Conservation (phyloP, 306 rosid genomes). For the Lablab purpureus region DNA sequence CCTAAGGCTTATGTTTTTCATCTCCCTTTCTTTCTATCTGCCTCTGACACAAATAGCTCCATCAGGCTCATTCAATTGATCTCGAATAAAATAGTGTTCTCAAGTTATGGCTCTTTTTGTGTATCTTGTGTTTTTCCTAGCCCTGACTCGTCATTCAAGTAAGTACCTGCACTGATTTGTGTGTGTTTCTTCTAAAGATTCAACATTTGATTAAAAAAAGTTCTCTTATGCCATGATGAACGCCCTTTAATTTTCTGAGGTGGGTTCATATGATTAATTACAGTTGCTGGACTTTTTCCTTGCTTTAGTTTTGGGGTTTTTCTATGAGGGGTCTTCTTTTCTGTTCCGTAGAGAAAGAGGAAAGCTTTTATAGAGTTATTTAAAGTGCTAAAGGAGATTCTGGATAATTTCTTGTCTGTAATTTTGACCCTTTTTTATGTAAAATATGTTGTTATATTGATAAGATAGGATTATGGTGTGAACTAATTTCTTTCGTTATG, state of each 20-base stretch:
- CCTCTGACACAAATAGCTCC: background rate
- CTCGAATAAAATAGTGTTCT: background rate
- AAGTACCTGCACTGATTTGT: slow-evolving; percentile 47
- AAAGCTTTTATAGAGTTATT: background rate
- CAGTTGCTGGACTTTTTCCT: background rate
- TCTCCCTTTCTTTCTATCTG: background rate
- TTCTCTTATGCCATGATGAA: background rate
- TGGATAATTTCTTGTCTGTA: background rate
- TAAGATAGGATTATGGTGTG: slow-evolving; percentile 40
- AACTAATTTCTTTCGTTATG: slow-evolving; percentile 3
- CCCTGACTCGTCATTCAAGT: slow-evolving; percentile 73
- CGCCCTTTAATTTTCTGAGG: slow-evolving; percentile 7
- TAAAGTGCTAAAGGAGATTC: slow-evolving; percentile 26
- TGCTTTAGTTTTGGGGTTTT: slow-evolving; percentile 14
- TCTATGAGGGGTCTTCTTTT: background rate
- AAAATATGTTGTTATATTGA: background rate
- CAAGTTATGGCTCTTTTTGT: slow-evolving; percentile 61
- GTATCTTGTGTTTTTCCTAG: slow-evolving; percentile 61
- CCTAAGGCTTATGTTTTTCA: background rate
- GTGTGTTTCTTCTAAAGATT: background rate
- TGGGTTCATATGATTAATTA: slow-evolving; percentile 8
- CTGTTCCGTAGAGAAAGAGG: slow-evolving; percentile 11
- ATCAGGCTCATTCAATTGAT: slow-evolving; percentile 35
- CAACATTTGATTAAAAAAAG: slow-evolving; percentile 10
- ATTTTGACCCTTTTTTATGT: background rate